Evolutionary conservation across 805 yeast species (phyloP), one percentile per base, ranked within the genome.

Genomic region (Cyberlindnera bimundalis): DNA sequence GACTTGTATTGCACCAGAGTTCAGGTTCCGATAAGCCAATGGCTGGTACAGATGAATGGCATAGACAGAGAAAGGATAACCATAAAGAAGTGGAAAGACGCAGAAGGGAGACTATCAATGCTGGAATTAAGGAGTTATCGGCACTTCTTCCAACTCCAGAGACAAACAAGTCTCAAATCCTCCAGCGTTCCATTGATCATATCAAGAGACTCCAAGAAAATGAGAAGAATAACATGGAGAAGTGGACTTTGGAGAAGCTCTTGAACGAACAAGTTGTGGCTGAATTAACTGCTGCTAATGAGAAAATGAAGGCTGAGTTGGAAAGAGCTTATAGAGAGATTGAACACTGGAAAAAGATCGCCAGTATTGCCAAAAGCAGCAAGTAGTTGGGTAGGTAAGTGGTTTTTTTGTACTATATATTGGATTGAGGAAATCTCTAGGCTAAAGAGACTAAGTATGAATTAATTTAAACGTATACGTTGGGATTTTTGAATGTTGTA

Each of bases 1-100:
- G 24, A 6, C 10, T 49, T 29, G 40, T 47, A 15, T 29, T 55
- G 11, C 55, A 48, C 28, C 50, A 46, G 15, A 27, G 37, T 10
- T 9, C 30, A 5, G 26, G 37, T 10, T 9, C 30, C 6, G 48
- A 39, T 6, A 81, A 79, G 60, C 87, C 90, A 4, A 58, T 66
- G 10, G 83, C 81, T 33, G 93, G 93, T n/a, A 64, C 83, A 23
- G 87, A 81, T 33, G 95, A 84, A 60, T 85, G 93, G 91, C 88
- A 83, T 58, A 74, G 73, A 46, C 78, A 79, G 59, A 79, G 96
- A 55, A 81, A 84, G 56, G 86, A 86, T 54, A 90, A 88, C 64
- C 99, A 93, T 68, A 90, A 89, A 65, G 96, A 90, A 65, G 97
- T 90, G 17, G 97, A 90, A 66, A 76, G 96, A 59, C 79, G 96